Percentiles rank a stretch among this genome's conserved stretches.
Conservation (phyloP, 2,329 filamentous ascomycete species). For the Aspergillus chevalieri region DNA sequence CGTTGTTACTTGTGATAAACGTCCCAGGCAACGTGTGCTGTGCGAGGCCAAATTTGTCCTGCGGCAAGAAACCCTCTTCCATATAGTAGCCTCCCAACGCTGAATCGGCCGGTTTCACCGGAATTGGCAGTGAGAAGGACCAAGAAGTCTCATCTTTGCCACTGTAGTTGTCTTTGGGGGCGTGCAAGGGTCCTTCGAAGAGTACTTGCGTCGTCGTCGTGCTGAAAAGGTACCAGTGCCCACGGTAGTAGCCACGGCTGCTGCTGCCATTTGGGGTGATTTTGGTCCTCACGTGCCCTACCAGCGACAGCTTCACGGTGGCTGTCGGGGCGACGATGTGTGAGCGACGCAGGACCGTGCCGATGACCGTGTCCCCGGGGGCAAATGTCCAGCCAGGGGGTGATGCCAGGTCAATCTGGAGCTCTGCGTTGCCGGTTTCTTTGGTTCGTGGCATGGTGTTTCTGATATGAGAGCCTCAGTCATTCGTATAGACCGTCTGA, state of each 20-base stretch:
- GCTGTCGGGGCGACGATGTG: slow-evolving; percentile 13
- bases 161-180: slow-evolving; percentile 1
- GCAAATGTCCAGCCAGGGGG: slow-evolving; percentile 11
- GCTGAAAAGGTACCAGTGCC: slow-evolving; percentile 7
- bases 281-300: slow-evolving; percentile 10
- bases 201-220: slow-evolving; percentile 2
- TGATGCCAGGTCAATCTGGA: slow-evolving; percentile 11
- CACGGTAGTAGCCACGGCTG: slow-evolving; percentile 3
- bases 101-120: slow-evolving; percentile 1
- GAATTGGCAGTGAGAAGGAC: slow-evolving; percentile 13
- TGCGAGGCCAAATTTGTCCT: slow-evolving; percentile 2
- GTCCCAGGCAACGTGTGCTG: slow-evolving; percentile 9
- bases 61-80: slow-evolving; percentile 9
- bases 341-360: slow-evolving; percentile 9
- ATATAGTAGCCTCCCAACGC: background rate
- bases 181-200: slow-evolving; percentile 13
- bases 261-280: slow-evolving; percentile 2
- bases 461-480: too few relatives aligned
- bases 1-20: slow-evolving; percentile 2
- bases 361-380: slow-evolving; percentile 15
- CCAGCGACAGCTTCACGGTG: slow-evolving; percentile 7
- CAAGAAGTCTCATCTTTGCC: slow-evolving; percentile 5
- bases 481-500: too few relatives aligned
- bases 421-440: background rate
- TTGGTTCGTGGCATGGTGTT: background rate